A percentile compares a stretch with the other conserved stretches of the same genome.
phyloP scores from a whole-genome alignment of 2,329 filamentous ascomycete species.

The Fusarium nurragi region DNA sequence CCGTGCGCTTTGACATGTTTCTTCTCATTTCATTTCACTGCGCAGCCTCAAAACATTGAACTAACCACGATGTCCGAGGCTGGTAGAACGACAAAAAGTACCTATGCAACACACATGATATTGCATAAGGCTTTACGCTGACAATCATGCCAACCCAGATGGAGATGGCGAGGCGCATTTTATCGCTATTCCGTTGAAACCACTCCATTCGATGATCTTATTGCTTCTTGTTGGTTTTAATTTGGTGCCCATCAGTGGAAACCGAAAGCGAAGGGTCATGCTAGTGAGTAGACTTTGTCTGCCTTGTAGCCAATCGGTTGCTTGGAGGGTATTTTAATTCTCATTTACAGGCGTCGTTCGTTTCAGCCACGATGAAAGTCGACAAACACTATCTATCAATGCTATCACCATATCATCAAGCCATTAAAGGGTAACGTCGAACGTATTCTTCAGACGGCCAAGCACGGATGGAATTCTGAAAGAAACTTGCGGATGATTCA shows the following conservation, averaged over 20 bases:
- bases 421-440: not conserved
- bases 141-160: not conserved
- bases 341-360: not conserved
- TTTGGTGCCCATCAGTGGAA: not conserved
- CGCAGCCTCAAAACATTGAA: not conserved
- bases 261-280: not conserved
- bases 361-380: conserved; percentile 2
- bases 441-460: not conserved
- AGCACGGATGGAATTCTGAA: not conserved
- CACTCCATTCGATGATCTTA: not conserved
- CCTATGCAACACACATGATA: not conserved
- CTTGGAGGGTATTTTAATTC: not conserved
- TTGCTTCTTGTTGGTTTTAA: conserved; percentile 4
- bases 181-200: not conserved
- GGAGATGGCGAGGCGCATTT: not conserved
- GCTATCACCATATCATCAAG: not conserved
- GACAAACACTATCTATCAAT: not conserved
- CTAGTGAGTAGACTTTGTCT: no score
- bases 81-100: not conserved
- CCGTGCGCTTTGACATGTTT: not conserved
- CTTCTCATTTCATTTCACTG: not conserved
- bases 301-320: not conserved
- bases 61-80: not conserved
- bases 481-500: not conserved
- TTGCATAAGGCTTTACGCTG: not conserved